Evolutionary conservation across 805 yeast genomes (phyloP), one percentile per base, ranked within the genome.

Genomic region (Ogataea chonburiensis): DNA sequence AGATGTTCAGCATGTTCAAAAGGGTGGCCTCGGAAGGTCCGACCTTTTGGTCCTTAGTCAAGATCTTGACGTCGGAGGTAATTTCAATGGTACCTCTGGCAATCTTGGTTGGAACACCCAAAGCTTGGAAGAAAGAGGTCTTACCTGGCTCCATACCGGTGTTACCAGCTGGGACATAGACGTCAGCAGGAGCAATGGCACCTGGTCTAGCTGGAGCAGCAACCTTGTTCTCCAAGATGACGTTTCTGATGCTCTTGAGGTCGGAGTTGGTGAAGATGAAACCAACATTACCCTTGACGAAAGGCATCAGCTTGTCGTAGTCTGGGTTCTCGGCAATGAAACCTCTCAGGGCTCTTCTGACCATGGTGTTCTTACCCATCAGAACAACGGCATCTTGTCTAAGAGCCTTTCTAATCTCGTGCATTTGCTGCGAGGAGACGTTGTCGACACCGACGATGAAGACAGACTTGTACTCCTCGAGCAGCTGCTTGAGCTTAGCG

Each of bases 101-200:
- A 88, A 93, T 93, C 94, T 93, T 93, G 86, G 99, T 93, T 81
- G 98, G 98, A 64, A 93, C 96, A 86, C 98, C 98, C 65, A 93
- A 82, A 68, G 99, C 98, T 82, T 93, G 99, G 98, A 93, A 93
- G 95, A 93, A 93, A 68, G 98, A 93, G 66, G 99, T 93, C 87
- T 93, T 93, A 84, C 98, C 98, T 74, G 99, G 99, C 79, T 93
- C 98, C 95, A 93, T 89, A 85, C 98, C 97, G 61, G 99, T 93
- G 96, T 93, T 93, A 73, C 95, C 94, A 62, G 98, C 98, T 68
- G 95, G 95, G 58, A 93, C 84, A 83, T 81, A 87, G 64, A 93
- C 98, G 67, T 91, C 97, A 70, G 70, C 83, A 71, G 98, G 98
- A 64, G 99, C 97, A 67, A 87, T 67, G 66, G 98, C 98, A 87